Percentiles rank a stretch among this genome's conserved stretches.
Conservation (phyloP, 2,329 filamentous ascomycete species). For the Penicillium sp. region DNA sequence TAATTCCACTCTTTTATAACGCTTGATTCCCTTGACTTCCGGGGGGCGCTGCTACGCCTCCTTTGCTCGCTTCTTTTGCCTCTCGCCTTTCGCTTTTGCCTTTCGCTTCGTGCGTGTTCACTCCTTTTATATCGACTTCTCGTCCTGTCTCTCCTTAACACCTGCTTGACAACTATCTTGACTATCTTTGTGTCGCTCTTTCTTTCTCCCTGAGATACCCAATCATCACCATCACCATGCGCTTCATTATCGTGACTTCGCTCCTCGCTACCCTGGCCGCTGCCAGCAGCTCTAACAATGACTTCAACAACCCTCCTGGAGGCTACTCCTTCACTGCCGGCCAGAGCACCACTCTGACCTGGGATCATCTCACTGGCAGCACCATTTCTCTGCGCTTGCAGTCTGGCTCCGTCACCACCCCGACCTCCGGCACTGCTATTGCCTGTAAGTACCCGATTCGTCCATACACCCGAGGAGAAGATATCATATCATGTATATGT, state of each 20-base stretch:
- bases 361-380: conserved; percentile 54
- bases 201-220: conserved; percentile 9
- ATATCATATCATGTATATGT: neutral
- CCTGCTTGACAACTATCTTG: neutral
- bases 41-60: conserved; percentile 1
- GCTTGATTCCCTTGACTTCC: conserved; percentile 2
- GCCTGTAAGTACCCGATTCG: conserved; percentile 43
- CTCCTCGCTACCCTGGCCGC: conserved; percentile 50
- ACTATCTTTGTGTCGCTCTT: conserved; percentile 14
- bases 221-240: conserved; percentile 45
- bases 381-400: conserved; percentile 59
- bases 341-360: conserved; percentile 50
- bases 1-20: neutral
- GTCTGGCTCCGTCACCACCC: conserved; percentile 47
- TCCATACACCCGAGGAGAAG: no score
- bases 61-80: conserved; percentile 1
- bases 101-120: conserved; percentile 5
- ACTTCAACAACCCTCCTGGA: conserved; percentile 51
- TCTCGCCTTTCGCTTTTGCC: conserved; percentile 10
- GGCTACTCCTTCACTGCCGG: conserved; percentile 54
- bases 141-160: conserved; percentile 5
- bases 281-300: conserved; percentile 48
- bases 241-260: conserved; percentile 47
- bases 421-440: conserved; percentile 47
- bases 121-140: conserved; percentile 10